Conservation (phyloP, 1,139 yeast species). For the Candida buenavistaensis region DNA sequence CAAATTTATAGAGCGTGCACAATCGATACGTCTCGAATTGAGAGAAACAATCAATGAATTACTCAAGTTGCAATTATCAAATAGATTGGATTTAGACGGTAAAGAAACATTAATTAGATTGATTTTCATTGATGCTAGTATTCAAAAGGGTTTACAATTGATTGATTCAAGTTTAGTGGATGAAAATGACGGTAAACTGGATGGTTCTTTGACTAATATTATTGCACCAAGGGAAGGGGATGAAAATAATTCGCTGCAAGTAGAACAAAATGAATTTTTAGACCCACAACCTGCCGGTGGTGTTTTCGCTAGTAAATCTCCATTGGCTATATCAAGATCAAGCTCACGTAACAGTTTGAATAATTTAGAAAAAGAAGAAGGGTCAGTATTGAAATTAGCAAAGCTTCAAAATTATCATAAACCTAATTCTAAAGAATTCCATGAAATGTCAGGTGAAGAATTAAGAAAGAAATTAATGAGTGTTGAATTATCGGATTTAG, state of each 20-base stretch:
- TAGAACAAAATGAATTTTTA: constrained; percentile 4
- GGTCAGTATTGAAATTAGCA: constrained; percentile 38
- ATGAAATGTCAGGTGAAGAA: constrained; percentile 49
- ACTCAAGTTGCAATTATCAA: constrained; percentile 52
- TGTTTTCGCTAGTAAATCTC: constrained; percentile 22
- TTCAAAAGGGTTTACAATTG: constrained; percentile 62
- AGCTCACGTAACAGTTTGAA: constrained; percentile 38
- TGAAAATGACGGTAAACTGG: constrained; percentile 17
- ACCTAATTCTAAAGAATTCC: constrained; percentile 14
- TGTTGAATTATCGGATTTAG: constrained; percentile 51
- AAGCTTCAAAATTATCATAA: constrained; percentile 29
- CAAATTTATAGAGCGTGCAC: constrained; percentile 46
- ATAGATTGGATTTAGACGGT: constrained; percentile 61
- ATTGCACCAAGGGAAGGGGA: constrained; percentile 6
- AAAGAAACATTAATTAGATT: constrained; percentile 71
- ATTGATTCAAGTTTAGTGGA: constrained; percentile 39
- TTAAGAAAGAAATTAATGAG: constrained; percentile 50
- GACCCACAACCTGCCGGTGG: constrained; percentile 9
- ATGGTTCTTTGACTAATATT: constrained; percentile 12
- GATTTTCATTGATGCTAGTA: constrained; percentile 66
- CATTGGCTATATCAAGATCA: constrained; percentile 32
- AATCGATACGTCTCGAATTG: constrained; percentile 45
- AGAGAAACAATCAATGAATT: constrained; percentile 57
- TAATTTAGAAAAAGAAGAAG: constrained; percentile 41
- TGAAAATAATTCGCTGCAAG: constrained; percentile 2